Base-by-base conservation (phyloP, 352 stramenopile species). In the Aphanomyces cochlioides region DNA sequence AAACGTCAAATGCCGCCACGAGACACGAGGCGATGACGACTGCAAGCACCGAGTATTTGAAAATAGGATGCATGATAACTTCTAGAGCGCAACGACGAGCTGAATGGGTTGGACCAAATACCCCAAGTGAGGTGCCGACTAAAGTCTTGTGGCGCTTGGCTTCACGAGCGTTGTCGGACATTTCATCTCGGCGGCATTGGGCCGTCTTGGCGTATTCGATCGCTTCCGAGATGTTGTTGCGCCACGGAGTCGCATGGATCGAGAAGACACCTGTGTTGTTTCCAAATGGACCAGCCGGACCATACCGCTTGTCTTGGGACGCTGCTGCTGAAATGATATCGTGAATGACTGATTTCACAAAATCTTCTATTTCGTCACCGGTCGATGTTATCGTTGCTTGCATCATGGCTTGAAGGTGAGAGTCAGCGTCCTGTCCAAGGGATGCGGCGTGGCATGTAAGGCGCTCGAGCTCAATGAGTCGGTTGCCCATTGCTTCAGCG, bases 21-120 rank as follows among this genome's bases (percentile, higher is more conserved):
- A 93, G 66, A 37, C 83, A 89, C 57, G 75, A 85, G 3, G 90
- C n/a, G 8, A 80, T 63, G 56, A 95, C 95, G 19, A 90, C 45
- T 17, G 79, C 36, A 5, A 93, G 68, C 39, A 94, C 83, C 13
- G 85, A 41, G 54, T 72, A 68, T 41, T 95, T 87, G 59, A 95
- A 94, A 4, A 66, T 53, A 4, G 45, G 13, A 68, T 81, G 73
- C 6, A 66, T 64, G 19, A 87, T 72, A 1, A 93, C 47, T 3
- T 47, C 13, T 10, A 41, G 57, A 38, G 72, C 77, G 3, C 72
- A 19, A 4, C 36, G 54, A 5, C 79, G 78, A 48, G 79, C 10
- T 5, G 40, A 4, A 10, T 70, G 67, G 12, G 43, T 70, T 15
- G 36, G 45, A 8, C 73, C 58, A 56, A 86, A 84, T n/a, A 47